A percentile compares a stretch with the other conserved stretches of the same genome.
Conservation (phyloP, 352 stramenopile genomes). For the Globisporangium recalcitrans region DNA sequence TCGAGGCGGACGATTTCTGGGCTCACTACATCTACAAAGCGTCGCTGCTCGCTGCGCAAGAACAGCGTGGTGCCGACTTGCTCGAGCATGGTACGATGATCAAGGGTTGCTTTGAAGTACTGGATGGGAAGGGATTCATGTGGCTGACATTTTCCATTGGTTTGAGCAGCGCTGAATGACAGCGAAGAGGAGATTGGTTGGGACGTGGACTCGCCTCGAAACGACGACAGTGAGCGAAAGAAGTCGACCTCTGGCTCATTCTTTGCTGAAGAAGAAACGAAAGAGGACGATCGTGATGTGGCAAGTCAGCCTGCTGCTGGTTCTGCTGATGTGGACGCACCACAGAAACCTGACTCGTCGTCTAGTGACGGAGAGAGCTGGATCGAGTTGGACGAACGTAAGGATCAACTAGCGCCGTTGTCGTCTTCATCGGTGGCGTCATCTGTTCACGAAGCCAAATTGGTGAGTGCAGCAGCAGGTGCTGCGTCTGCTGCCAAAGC, state of each 20-base stretch:
- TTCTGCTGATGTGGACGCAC: not conserved
- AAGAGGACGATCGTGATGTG: conserved; percentile 22
- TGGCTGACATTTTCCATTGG: not conserved
- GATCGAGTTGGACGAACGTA: conserved; percentile 61
- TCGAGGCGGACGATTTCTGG: conserved; percentile 58
- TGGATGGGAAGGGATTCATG: not conserved
- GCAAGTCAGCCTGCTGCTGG: not conserved
- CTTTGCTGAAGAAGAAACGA: conserved; percentile 40
- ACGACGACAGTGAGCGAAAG: conserved; percentile 30
- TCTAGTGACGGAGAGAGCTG: conserved; percentile 62
- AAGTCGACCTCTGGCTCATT: conserved; percentile 15
- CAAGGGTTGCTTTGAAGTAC: not conserved
- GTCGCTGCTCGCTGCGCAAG: conserved; percentile 57
- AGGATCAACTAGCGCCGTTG: conserved; percentile 31
- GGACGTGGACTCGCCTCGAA: conserved; percentile 57
- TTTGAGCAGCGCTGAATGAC: conserved; percentile 39
- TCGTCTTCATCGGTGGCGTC: conserved; percentile 45
- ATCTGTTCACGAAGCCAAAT: conserved; percentile 17
- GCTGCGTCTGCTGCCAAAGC: not conserved
- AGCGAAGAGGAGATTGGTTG: conserved; percentile 65
- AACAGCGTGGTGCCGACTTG: conserved; percentile 55
- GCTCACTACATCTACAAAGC: conserved; percentile 74
- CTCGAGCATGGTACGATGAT: conserved; percentile 47
- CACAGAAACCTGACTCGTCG: conserved; percentile 18
- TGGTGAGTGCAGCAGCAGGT: not conserved